phyloP scores from a whole-genome alignment of 2,329 filamentous ascomycete species.

The Ascosphaera pollenicola region DNA sequence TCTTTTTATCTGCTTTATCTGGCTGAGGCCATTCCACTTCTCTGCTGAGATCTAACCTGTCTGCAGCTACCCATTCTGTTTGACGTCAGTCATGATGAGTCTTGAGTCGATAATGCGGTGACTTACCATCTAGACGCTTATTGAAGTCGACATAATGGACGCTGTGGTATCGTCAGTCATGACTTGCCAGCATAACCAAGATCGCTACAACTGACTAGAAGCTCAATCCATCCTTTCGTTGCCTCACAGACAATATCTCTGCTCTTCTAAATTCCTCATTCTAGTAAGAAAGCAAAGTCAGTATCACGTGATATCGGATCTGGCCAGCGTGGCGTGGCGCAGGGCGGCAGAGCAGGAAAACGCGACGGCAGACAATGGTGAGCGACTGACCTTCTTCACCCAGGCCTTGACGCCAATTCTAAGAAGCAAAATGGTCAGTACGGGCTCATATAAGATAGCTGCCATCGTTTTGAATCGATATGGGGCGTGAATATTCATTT shows the following conservation, averaged over 20 bases:
- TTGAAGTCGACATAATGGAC: conserved; percentile 99
- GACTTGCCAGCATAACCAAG: conserved; percentile 5
- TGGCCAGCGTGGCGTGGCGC: conserved; percentile 12
- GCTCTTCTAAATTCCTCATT: conserved; percentile 73
- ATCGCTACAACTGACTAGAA: conserved; percentile 39
- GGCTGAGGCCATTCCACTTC: conserved; percentile 94
- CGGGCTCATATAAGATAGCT: not conserved
- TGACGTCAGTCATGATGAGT: conserved; percentile 1
- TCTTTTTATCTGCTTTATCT: conserved; percentile 72
- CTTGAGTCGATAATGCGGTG: not conserved
- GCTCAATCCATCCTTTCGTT: conserved; percentile 66
- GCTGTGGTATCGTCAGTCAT: conserved; percentile 10
- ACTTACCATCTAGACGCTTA: conserved; percentile 44
- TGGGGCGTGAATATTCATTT: not conserved
- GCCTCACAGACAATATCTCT: conserved; percentile 87
- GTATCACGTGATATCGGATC: conserved; percentile 6
- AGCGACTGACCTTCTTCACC: conserved; percentile 41
- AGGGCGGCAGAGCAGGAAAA: too few relatives aligned
- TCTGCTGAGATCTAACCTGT: conserved; percentile 63
- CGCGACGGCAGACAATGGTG: conserved; percentile 4
- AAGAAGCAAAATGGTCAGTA: conserved; percentile 2
- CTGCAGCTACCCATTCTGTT: conserved; percentile 68
- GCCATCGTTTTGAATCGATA: conserved; percentile 2
- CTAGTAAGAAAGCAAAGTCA: conserved; percentile 14
- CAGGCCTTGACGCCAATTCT: conserved; percentile 46